These are phyloP conservation scores for Strobilomyces dryophilus DNA, from an alignment of 768 basidiomycete species.

Conservation along the genomic window DNA sequence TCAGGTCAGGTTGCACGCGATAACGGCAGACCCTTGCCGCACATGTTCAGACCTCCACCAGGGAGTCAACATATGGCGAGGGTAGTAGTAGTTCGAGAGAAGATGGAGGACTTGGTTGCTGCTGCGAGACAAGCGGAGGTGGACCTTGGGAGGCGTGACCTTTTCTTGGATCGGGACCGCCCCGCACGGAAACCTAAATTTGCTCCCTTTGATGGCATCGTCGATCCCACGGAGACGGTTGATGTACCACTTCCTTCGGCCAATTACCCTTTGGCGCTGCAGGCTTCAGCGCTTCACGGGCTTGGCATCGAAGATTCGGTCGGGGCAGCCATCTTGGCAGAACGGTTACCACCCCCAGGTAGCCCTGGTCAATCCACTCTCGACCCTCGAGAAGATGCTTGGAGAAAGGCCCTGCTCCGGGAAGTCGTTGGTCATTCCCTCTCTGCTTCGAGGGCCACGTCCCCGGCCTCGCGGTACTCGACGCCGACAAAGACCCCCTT, in stretches of 20 bases:
- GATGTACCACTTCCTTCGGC: conserved; percentile 71
- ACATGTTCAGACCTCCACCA: conserved; percentile 28
- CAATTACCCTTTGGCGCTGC: conserved; percentile 68
- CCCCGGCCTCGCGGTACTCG: conserved; percentile 32
- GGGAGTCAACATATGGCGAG: conserved; percentile 45
- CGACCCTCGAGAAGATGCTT: conserved; percentile 57
- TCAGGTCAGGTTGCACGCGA: conserved; percentile 39
- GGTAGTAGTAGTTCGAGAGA: conserved; percentile 82
- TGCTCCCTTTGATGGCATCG: conserved; percentile 49
- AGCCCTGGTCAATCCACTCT: conserved; percentile 58
- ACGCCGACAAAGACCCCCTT: conserved; percentile 34
- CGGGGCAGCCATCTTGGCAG: conserved; percentile 72
- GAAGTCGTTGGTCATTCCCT: conserved; percentile 79
- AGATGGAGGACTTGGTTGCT: conserved; percentile 62
- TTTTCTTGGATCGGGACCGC: conserved; percentile 42
- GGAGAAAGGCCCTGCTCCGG: conserved; percentile 72
- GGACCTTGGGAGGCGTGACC: conserved; percentile 57
- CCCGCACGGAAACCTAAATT: conserved; percentile 36
- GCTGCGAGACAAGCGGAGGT: conserved; percentile 77
- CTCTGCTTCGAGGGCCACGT: conserved; percentile 49
- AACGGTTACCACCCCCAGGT: conserved; percentile 60
- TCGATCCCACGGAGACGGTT: conserved; percentile 83
- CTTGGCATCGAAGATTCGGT: conserved; percentile 72
- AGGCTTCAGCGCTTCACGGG: conserved; percentile 69
- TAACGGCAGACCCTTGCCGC: conserved; percentile 35